Base-by-base conservation (phyloP, 306 rosid genomes). In the Mimosa bimucronata region DNA sequence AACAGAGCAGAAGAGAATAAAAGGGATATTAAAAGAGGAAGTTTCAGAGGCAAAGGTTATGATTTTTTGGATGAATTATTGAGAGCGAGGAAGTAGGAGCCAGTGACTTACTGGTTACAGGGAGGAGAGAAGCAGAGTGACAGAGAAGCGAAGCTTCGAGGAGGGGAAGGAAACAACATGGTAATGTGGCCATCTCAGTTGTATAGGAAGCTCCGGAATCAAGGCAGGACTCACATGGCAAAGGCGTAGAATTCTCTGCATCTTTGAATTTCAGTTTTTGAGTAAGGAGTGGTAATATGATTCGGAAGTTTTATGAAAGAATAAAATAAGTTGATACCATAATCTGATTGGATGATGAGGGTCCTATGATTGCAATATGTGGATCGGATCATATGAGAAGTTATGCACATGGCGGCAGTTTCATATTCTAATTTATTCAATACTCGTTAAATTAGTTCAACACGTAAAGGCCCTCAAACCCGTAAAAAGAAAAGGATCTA, bases 171-270 rank as follows among this genome's bases (percentile, higher is more conserved):
- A 81, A 30, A 73, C 5, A 34, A 34, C 66, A 75, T 62, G 83
- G 62, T 77, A 79, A 65, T 68, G 79, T 55, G 25, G 82, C 25
- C 55, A 73, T 74, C 81, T 80, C 81, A 70, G 46, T 57, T 81
- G 83, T 25, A 65, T 78, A 44, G 78, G 86, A 87, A 88, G 97
- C 94, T 86, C 92, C 75, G 83, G 46, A 77, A 88, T 83, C 95
- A 86, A 94, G 97, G 74, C 90, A 86, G 53, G 53, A 57, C 75
- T 91, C 99, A 93, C 99, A 91, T 95, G 99, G 96, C 83, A 74
- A 64, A 72, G 48, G 80, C 95, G 89, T 75, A 78, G 72, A 87
- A 87, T 4, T 78, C 96, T 91, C 89, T 77, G 83, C 89, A 67
- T 86, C 78, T 89, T 82, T 83, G 87, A 61, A 42, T 23, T 70